Conservation (phyloP, 805 yeast genomes). For the Candida corydali region DNA sequence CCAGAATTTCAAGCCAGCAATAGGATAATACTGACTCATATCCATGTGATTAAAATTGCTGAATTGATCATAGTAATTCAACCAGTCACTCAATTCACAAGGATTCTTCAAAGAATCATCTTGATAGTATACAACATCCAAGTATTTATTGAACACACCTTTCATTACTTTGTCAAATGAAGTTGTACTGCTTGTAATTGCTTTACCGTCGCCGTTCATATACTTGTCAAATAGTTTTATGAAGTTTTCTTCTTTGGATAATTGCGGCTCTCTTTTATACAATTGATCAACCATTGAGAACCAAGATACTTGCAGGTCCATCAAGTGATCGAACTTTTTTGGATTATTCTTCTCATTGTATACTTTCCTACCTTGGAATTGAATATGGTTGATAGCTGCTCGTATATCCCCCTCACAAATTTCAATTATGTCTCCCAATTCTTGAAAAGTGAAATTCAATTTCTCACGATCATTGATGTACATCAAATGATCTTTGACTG, state of each 20-base stretch:
- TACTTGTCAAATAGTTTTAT: conserved; percentile 43
- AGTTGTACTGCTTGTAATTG: conserved; percentile 28
- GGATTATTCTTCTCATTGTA: no score
- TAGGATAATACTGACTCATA: conserved; percentile 49
- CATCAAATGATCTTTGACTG: conserved; percentile 38
- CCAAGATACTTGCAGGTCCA: conserved; percentile 69
- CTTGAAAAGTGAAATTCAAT: conserved; percentile 42
- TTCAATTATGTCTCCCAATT: conserved; percentile 62
- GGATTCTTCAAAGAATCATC: conserved; percentile 65
- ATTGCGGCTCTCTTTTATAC: conserved; percentile 49
- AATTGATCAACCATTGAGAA: conserved; percentile 56
- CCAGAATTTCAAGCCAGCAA: conserved; percentile 60
- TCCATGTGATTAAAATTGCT: conserved; percentile 21
- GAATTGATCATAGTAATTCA: conserved; percentile 64
- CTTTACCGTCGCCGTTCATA: conserved; percentile 34
- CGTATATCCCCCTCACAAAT: conserved; percentile 79
- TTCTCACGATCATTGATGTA: conserved; percentile 53
- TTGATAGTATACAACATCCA: conserved; percentile 52
- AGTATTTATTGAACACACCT: conserved; percentile 70
- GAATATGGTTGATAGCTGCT: conserved; percentile 78
- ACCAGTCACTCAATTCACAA: conserved; percentile 66
- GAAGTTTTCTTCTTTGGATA: conserved; percentile 46
- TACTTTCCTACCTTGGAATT: conserved; percentile 43
- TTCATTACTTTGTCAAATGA: conserved; percentile 60
- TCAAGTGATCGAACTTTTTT: conserved; percentile 21